Evolutionary conservation across 148 eudicot species (phyloP).

Genomic region (Chenopodium album): DNA sequence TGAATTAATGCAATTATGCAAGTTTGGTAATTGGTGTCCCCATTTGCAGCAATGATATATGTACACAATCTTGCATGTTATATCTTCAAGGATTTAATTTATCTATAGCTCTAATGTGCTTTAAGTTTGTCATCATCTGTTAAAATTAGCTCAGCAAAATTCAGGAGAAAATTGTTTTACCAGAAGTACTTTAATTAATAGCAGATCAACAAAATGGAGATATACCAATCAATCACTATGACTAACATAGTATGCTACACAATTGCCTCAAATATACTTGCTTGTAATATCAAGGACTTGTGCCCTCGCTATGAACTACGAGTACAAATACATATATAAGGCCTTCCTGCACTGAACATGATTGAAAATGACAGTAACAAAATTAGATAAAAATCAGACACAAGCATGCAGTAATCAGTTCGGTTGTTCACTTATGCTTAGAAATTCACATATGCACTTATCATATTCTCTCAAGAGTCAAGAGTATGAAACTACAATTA

Average conservation of each 20-base stretch:
- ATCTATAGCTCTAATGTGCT: not conserved
- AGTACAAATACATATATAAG: too few species aligned
- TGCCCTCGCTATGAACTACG: not conserved
- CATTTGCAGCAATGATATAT: conserved; percentile 13
- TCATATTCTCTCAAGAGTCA: not conserved
- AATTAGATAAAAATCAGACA: not conserved
- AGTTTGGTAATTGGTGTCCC: conserved; percentile 10
- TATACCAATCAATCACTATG: not conserved
- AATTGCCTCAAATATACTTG: not conserved
- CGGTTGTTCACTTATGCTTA: too few species aligned
- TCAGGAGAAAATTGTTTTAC: not conserved
- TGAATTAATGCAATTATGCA: conserved; percentile 23
- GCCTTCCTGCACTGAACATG: not conserved
- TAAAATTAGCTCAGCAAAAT: not conserved
- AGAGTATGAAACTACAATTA: not conserved
- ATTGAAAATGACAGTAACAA: not conserved
- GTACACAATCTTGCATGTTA: conserved; percentile 15
- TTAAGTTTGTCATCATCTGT: not conserved
- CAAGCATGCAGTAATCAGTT: not conserved
- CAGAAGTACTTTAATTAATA: not conserved
- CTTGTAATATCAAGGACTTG: not conserved
- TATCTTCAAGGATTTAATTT: not conserved
- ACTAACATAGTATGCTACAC: not conserved
- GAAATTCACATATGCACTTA: not conserved
- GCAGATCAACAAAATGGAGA: too few species aligned